Percentiles rank a stretch among this genome's conserved stretches.
Conservation (phyloP, 441 rosid genomes). For the Mallotus repandus region DNA sequence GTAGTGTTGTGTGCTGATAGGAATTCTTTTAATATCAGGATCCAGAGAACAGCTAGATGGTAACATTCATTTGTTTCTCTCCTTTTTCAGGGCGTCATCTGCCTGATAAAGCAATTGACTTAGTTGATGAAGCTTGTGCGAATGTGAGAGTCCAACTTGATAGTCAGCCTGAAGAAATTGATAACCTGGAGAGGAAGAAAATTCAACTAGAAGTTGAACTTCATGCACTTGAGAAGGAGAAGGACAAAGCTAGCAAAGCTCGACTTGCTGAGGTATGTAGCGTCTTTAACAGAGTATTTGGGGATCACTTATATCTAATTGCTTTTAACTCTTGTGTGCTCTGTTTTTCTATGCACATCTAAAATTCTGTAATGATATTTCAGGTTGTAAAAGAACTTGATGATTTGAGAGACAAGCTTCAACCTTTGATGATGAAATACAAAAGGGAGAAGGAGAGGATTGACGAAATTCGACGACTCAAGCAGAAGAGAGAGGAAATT, state of each 20-base stretch:
- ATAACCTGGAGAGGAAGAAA: constrained; percentile 78
- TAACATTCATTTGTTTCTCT: background rate
- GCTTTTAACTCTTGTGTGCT: background rate
- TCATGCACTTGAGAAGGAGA: constrained; percentile 91
- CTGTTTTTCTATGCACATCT: background rate
- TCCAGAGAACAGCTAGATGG: background rate
- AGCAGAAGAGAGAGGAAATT: constrained; percentile 83
- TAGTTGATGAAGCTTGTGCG: constrained; percentile 95
- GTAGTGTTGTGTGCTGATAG: too few relatives aligned
- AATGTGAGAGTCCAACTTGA: constrained; percentile 94
- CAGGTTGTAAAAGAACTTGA: constrained; percentile 90
- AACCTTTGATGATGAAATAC: constrained; percentile 86
- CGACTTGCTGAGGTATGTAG: constrained; percentile 70
- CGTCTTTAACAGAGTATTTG: background rate
- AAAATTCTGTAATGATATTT: background rate
- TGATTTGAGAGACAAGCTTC: constrained; percentile 88
- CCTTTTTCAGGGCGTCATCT: constrained; percentile 68
- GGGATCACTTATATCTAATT: too few relatives aligned
- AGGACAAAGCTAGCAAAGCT: constrained; percentile 94
- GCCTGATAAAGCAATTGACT: constrained; percentile 93
- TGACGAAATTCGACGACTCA: constrained; percentile 78
- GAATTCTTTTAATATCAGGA: too few relatives aligned
- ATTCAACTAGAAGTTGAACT: constrained; percentile 88
- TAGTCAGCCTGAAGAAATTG: constrained; percentile 96
- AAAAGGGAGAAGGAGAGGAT: constrained; percentile 82